Evolutionary conservation across 805 yeast genomes (phyloP).

Genomic region (Candida namnaoensis): DNA sequence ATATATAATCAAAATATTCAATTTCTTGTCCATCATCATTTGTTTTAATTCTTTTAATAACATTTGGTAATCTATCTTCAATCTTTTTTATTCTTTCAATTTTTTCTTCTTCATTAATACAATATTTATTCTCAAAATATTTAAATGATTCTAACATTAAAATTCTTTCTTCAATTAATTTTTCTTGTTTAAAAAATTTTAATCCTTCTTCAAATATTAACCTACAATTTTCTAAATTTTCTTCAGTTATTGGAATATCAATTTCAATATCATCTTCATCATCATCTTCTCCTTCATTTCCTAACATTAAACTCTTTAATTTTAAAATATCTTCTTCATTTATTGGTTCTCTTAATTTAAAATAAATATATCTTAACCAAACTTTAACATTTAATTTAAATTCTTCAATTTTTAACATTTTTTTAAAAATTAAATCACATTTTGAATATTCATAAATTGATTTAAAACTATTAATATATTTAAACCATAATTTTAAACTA

Average conservation of each 20-base stretch:
- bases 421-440: no score
- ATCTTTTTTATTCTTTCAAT: slow-evolving; percentile 22
- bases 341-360: slow-evolving; percentile 61
- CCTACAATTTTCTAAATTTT: slow-evolving; percentile 44
- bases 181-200: slow-evolving; percentile 26
- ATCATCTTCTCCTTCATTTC: slow-evolving; percentile 6
- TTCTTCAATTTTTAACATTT: slow-evolving; percentile 20
- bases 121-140: slow-evolving; percentile 59
- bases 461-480: slow-evolving; percentile 34
- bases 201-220: slow-evolving; percentile 48
- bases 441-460: no score
- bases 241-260: slow-evolving; percentile 39
- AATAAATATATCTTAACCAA: slow-evolving; percentile 65
- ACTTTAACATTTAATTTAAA: slow-evolving; percentile 22
- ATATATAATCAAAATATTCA: slow-evolving; percentile 52
- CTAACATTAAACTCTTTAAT: slow-evolving; percentile 22
- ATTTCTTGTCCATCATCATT: slow-evolving; percentile 37
- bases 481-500: slow-evolving; percentile 18
- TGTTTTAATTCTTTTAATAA: slow-evolving; percentile 34
- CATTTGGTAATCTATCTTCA: slow-evolving; percentile 41
- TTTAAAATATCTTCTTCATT: slow-evolving; percentile 26
- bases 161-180: slow-evolving; percentile 34
- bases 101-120: slow-evolving; percentile 25
- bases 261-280: slow-evolving; percentile 39
- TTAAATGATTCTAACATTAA: slow-evolving; percentile 51